Evolutionary conservation across 2,329 filamentous ascomycete genomes (phyloP).

Genomic region (Fusarium sp.): DNA sequence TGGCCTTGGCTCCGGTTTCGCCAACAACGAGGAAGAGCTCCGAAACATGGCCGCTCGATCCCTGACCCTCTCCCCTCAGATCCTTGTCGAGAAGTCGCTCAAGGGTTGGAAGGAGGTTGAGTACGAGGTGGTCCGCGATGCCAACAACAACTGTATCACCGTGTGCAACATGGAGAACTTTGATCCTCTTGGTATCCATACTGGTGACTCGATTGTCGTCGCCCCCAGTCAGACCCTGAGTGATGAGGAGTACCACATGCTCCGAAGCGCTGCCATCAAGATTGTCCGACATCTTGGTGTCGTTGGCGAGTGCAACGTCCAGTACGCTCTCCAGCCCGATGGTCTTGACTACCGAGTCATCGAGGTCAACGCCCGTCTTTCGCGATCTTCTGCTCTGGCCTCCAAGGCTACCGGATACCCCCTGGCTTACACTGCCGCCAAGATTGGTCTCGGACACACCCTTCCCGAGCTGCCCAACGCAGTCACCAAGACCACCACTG

Average conservation of each 20-base stretch:
- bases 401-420: conserved; percentile 98
- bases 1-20: conserved; percentile 95
- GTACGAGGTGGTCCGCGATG: conserved; percentile 97
- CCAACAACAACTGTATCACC: conserved; percentile 97
- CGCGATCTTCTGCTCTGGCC: conserved; percentile 91
- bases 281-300: conserved; percentile 97
- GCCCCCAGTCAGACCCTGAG: conserved; percentile 96
- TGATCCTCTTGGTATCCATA: conserved; percentile 96
- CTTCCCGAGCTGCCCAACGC: conserved; percentile 96
- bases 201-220: conserved; percentile 97
- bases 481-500: conserved; percentile 97
- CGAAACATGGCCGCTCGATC: conserved; percentile 93
- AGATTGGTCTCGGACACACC: conserved; percentile 93
- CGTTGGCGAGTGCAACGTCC: conserved; percentile 98
- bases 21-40: conserved; percentile 92
- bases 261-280: conserved; percentile 95
- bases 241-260: conserved; percentile 99
- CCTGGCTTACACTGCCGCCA: conserved; percentile 94
- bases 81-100: conserved; percentile 96
- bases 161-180: conserved; percentile 99
- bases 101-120: conserved; percentile 99
- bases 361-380: conserved; percentile 97
- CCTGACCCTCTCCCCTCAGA: conserved; percentile 92
- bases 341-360: conserved; percentile 99
- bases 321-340: conserved; percentile 96